Evolutionary conservation across 1,284 basidiomycete genomes (phyloP).

Genomic region (Fomitiporia mediterranea): DNA sequence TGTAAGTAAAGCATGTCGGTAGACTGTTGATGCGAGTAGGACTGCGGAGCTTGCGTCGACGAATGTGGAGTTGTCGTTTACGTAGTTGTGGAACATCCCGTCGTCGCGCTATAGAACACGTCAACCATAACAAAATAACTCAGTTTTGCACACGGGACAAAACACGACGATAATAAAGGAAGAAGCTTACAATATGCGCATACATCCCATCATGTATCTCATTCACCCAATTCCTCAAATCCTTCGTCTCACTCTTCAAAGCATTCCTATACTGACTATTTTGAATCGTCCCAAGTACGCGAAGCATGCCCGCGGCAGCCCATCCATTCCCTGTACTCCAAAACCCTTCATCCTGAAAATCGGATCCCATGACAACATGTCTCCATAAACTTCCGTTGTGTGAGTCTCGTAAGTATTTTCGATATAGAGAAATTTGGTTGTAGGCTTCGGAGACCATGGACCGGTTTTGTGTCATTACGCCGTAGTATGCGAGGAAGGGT

Average conservation of each 20-base stretch:
- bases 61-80: conserved; percentile 57
- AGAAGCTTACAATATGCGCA: conserved; percentile 31
- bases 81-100: conserved; percentile 74
- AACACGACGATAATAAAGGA: not conserved
- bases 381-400: conserved; percentile 55
- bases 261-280: conserved; percentile 50
- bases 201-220: conserved; percentile 78
- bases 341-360: conserved; percentile 53
- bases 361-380: conserved; percentile 57
- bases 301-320: conserved; percentile 81
- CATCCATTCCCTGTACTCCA: conserved; percentile 84
- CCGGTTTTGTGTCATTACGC: conserved; percentile 61
- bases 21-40: conserved; percentile 74
- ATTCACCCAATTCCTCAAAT: conserved; percentile 62
- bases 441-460: conserved; percentile 68
- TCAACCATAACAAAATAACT: not conserved
- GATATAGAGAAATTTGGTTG: conserved; percentile 76
- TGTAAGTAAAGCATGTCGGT: conserved; percentile 56
- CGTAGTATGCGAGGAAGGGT: conserved; percentile 90
- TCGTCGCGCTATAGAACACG: conserved; percentile 18
- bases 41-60: conserved; percentile 73
- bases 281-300: conserved; percentile 73
- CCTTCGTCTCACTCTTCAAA: conserved; percentile 50
- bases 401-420: conserved; percentile 53
- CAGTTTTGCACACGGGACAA: too few species aligned